Evolutionary conservation across 768 basidiomycete genomes (phyloP).

Genomic region (Phaffia australis): DNA sequence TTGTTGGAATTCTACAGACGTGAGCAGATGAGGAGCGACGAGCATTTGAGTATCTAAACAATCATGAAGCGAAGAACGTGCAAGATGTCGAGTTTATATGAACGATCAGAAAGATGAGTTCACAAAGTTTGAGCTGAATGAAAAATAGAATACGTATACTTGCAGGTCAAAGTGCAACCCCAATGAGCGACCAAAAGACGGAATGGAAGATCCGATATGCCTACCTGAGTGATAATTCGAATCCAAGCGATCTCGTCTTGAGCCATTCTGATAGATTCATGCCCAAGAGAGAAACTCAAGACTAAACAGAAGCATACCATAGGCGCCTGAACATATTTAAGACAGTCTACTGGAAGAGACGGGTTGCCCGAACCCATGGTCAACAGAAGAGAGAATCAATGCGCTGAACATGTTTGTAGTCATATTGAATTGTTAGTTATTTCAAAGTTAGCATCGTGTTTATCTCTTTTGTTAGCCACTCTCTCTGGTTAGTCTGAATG

Average conservation of each 20-base stretch:
- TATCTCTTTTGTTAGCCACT: no score
- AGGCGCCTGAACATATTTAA: slow-evolving; percentile 20
- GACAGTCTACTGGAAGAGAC: slow-evolving; percentile 13
- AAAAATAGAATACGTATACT: not conserved
- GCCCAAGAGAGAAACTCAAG: not conserved
- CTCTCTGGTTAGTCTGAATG: no score
- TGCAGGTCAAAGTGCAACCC: slow-evolving; percentile 50
- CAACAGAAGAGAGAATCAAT: no score
- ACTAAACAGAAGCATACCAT: slow-evolving; percentile 3
- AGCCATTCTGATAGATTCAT: not conserved
- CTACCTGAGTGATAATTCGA: slow-evolving; percentile 3
- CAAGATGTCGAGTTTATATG: not conserved
- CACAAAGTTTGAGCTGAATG: not conserved
- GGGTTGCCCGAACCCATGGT: no score
- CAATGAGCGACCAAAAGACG: slow-evolving; percentile 52
- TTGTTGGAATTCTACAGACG: slow-evolving; percentile 56
- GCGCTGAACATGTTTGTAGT: no score
- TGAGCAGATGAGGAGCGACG: slow-evolving; percentile 50
- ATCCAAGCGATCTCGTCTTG: not conserved
- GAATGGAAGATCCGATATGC: slow-evolving; percentile 57
- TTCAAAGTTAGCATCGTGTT: no score
- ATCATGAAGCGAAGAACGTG: not conserved
- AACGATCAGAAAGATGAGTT: not conserved
- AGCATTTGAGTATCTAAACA: slow-evolving; percentile 63
- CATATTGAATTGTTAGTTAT: no score